These are phyloP conservation scores for Ophiostoma quercus DNA, from an alignment of 2,329 filamentous ascomycete genomes.

Conservation along the genomic window DNA sequence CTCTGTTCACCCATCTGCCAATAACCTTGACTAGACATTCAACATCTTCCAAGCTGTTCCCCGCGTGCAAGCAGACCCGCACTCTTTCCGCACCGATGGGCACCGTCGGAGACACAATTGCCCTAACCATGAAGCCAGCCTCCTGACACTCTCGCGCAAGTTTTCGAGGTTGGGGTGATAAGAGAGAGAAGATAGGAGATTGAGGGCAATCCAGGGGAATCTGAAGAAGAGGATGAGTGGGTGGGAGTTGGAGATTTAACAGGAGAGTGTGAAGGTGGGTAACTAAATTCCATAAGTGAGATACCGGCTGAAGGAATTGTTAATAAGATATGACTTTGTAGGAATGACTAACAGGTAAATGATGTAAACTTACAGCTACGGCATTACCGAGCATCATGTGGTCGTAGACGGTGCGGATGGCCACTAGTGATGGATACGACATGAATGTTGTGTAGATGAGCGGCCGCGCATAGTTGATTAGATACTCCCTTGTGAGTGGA, in stretches of 20 bases:
- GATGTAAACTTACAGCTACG: conserved; percentile 39
- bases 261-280: not conserved
- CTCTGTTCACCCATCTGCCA: not conserved
- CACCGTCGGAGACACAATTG: conserved; percentile 65
- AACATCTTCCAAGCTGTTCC: not conserved
- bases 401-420: conserved; percentile 53
- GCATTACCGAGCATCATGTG: conserved; percentile 48
- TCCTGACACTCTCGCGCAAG: conserved; percentile 57
- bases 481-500: conserved; percentile 29
- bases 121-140: conserved; percentile 54
- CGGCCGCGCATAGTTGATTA: conserved; percentile 71
- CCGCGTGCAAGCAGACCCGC: conserved; percentile 39
- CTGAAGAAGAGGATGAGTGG: not conserved
- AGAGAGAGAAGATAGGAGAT: conserved; percentile 23
- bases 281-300: not conserved
- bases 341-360: no score
- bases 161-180: conserved; percentile 52
- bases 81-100: conserved; percentile 58
- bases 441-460: conserved; percentile 71
- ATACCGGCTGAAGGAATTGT: not conserved
- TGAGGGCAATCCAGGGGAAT: not conserved
- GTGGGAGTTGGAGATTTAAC: not conserved
- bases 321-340: not conserved
- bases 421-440: conserved; percentile 55
- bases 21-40: not conserved